These are phyloP conservation scores for Warburgia ugandensis DNA, from an alignment of 164 flowering plant genomes.

Conservation along the genomic window DNA sequence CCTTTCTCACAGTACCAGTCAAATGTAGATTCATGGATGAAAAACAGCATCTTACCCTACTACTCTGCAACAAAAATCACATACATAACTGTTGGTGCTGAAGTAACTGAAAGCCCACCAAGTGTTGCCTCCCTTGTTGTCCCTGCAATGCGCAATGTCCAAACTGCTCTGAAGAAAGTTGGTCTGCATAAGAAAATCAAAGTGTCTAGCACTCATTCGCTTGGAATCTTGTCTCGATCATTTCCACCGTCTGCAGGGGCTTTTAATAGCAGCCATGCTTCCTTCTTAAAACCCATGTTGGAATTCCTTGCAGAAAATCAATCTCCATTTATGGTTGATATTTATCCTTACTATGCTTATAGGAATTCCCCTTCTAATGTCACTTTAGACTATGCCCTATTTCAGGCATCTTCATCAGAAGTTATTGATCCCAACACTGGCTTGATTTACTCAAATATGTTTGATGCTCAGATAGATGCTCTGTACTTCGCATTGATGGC, in stretches of 20 bases:
- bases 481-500: conserved; percentile 69
- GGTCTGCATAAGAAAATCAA: conserved; percentile 72
- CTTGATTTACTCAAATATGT: conserved; percentile 80
- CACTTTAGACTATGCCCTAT: conserved; percentile 77
- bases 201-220: conserved; percentile 79
- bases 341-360: conserved; percentile 91
- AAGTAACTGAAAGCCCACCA: conserved; percentile 63
- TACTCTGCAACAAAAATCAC: conserved; percentile 87
- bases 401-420: conserved; percentile 52
- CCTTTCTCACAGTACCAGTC: conserved; percentile 80
- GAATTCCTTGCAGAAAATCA: conserved; percentile 83
- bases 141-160: conserved; percentile 81
- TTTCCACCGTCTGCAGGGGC: conserved; percentile 98
- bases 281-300: conserved; percentile 62
- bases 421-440: conserved; percentile 95
- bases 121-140: conserved; percentile 65
- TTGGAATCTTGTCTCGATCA: conserved; percentile 78
- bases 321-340: conserved; percentile 88
- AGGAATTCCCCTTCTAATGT: conserved; percentile 61
- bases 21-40: conserved; percentile 84
- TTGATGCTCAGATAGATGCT: conserved; percentile 95
- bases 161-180: conserved; percentile 56
- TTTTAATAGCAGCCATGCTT: conserved; percentile 60
- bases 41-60: conserved; percentile 75
- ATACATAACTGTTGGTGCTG: conserved; percentile 87